These are phyloP conservation scores for Rubroshorea leprosula DNA, from an alignment of 345 rosid genomes.

Conservation along the genomic window DNA sequence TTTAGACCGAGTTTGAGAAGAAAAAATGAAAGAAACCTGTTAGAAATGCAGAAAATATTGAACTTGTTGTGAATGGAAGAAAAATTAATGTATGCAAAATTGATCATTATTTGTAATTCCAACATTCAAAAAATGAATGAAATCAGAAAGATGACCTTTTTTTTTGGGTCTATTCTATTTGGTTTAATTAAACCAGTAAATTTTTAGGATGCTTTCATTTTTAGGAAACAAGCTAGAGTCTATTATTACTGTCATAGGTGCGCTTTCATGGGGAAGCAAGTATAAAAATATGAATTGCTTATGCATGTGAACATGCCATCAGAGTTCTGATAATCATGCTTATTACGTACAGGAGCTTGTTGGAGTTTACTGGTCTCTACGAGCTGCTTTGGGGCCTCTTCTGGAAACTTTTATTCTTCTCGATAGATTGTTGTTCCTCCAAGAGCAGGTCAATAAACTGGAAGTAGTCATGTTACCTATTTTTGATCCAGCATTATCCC, in stretches of 20 bases:
- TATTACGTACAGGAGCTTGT: conserved; percentile 49
- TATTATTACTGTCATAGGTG: neutral
- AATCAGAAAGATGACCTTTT: no score
- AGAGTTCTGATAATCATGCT: conserved; percentile 3
- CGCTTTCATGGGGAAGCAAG: neutral
- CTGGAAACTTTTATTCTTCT: conserved; percentile 78
- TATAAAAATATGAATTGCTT: neutral
- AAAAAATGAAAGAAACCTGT: neutral
- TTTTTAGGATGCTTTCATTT: neutral
- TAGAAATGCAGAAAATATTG: neutral
- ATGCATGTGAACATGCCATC: neutral
- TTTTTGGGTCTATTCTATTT: no score
- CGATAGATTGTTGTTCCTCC: conserved; percentile 85
- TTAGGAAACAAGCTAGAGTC: neutral
- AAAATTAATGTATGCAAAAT: neutral
- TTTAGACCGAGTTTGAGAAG: neutral
- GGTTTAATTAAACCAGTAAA: neutral
- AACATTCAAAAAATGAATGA: no score
- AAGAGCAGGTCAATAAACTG: conserved; percentile 55
- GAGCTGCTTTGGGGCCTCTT: conserved; percentile 85
- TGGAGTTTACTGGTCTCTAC: conserved; percentile 88
- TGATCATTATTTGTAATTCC: no score
- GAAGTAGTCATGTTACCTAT: conserved; percentile 70
- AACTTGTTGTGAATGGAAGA: neutral
- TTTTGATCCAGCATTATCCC: conserved; percentile 78